Base-by-base conservation (phyloP, 169 alveolate genomes). In the Plasmodium ovale region DNA sequence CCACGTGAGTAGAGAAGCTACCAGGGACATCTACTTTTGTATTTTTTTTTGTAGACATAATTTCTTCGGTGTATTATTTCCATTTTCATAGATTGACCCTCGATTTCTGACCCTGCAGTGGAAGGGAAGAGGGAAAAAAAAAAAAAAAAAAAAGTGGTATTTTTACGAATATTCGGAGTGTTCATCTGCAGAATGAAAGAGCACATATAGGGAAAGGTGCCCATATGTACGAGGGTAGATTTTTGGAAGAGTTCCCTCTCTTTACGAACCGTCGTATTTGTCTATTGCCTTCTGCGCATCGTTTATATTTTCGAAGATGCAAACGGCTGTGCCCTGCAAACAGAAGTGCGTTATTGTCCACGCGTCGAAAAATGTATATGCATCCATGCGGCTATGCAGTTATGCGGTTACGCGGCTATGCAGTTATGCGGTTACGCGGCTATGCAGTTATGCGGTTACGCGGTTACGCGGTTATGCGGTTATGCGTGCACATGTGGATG, bases 281-380 rank as follows among this genome's bases (percentile, higher is more conserved):
- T 82, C 90, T 16, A 82, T 62, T 7, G 90, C 90, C 42, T 82
- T 82, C 58, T 82, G 90, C 10, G 90, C 90, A 42, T 82, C 90
- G 23, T 65, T 54, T 44, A 82, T 82, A 37, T 67, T 82, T 65
- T 82, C 90, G 53, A 82, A 82, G 65, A 82, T 49, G 47, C 90
- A 82, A 4, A 82, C 90, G 16, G 84, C 90, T 64, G 90, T 82
- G 12, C 90, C 90, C 90, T 82, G 29, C 7, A 59, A n/a, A 37
- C 27, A 51, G 47, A 49, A 70, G 49, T 14, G 21, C 21, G n/a
- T n/a, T n/a, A n/a, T n/a, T n/a, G n/a, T n/a, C n/a, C n/a, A n/a
- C n/a, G n/a, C n/a, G n/a, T 12, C 23, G 14, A 53, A 1, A 54
- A 44, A 16, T 16, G 9, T 7, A 31, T 25, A 14, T 53, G 60